phyloP scores from a whole-genome alignment of 805 yeast species.

The Hanseniaspora occidentalis region DNA sequence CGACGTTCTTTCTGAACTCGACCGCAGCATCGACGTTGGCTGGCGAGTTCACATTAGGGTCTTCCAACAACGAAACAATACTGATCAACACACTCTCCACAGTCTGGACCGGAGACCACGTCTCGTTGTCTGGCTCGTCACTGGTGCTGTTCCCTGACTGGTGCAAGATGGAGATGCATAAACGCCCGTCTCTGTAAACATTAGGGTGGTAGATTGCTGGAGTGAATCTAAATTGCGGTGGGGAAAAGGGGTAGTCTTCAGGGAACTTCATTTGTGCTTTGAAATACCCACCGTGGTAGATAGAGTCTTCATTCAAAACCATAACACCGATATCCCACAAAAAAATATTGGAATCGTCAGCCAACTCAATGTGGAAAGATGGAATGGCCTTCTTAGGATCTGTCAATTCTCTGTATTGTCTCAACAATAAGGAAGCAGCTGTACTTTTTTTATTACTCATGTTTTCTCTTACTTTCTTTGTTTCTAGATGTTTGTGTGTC shows the following conservation, averaged over 20 bases:
- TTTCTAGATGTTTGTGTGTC: background rate
- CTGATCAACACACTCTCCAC: constrained; percentile 86
- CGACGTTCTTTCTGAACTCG: constrained; percentile 72
- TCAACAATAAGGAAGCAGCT: constrained; percentile 77
- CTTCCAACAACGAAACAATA: constrained; percentile 81
- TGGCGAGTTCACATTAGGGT: constrained; percentile 87
- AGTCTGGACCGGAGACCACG: constrained; percentile 89
- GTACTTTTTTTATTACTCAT: constrained; percentile 31
- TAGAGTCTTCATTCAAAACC: constrained; percentile 81
- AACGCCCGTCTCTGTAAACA: constrained; percentile 83
- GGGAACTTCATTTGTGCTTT: constrained; percentile 94
- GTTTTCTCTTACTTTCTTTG: background rate
- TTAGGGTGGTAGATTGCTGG: constrained; percentile 94
- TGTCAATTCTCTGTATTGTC: constrained; percentile 87
- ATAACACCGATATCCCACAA: constrained; percentile 82
- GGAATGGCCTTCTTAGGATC: constrained; percentile 80
- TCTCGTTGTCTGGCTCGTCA: constrained; percentile 82
- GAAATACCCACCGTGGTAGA: constrained; percentile 89
- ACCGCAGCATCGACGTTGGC: constrained; percentile 96
- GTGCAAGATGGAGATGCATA: constrained; percentile 88
- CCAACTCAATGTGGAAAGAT: constrained; percentile 55
- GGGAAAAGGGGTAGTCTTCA: constrained; percentile 77
- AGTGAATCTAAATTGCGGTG: constrained; percentile 85
- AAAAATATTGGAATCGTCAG: constrained; percentile 46
- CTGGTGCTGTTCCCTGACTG: constrained; percentile 82